Evolutionary conservation across 2,329 filamentous ascomycete species (phyloP).

Genomic region (Colletotrichum siamense): DNA sequence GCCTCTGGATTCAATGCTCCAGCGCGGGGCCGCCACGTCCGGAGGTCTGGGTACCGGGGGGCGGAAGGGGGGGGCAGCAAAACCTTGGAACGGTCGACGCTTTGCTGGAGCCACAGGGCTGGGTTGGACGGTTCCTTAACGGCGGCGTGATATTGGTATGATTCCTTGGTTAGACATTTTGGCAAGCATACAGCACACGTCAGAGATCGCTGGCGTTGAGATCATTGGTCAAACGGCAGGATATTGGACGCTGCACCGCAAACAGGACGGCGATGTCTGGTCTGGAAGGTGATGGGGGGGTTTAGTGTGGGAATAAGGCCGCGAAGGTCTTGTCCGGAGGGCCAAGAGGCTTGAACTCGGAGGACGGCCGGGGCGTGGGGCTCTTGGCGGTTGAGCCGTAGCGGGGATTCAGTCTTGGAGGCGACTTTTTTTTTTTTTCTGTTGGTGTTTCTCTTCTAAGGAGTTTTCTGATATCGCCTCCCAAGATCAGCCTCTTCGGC

Average conservation of each 20-base stretch:
- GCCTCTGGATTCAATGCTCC: neutral
- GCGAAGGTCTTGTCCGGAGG: neutral
- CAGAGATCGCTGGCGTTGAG: neutral
- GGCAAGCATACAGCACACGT: too few species aligned
- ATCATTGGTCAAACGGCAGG: neutral
- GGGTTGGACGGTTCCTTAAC: neutral
- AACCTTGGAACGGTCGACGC: neutral
- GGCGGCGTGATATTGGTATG: neutral
- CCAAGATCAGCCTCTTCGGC: neutral
- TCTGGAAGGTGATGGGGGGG: neutral
- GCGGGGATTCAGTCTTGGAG: neutral
- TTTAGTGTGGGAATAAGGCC: neutral
- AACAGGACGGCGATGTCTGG: neutral
- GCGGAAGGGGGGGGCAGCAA: neutral
- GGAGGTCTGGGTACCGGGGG: neutral
- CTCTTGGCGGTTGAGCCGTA: neutral
- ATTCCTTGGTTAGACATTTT: too few species aligned
- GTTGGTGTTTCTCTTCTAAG: neutral
- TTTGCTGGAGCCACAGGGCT: neutral
- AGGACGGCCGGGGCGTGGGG: slow-evolving; percentile 12
- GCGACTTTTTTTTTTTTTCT: neutral
- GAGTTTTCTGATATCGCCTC: neutral
- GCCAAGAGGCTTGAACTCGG: slow-evolving; percentile 8
- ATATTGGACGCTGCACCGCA: neutral
- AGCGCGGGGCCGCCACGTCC: neutral